A percentile compares a stretch with the other conserved stretches of the same genome.
Conservation (phyloP, 345 rosid species). For the Ailanthus altissimus region DNA sequence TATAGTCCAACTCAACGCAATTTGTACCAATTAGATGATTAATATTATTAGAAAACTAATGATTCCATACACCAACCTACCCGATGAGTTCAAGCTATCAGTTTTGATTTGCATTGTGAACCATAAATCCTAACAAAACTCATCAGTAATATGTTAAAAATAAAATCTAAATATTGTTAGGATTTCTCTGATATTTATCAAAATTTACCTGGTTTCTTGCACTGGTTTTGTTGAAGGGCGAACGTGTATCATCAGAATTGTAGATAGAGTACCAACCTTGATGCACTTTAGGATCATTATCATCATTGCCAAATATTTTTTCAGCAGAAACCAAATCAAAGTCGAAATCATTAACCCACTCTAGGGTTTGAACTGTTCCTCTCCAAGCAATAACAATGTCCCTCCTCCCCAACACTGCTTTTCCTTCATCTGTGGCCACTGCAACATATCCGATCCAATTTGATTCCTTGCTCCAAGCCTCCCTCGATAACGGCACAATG, state of each 20-base stretch:
- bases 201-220: conserved; percentile 64
- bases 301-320: conserved; percentile 44
- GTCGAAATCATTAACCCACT: conserved; percentile 71
- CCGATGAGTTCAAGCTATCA: neutral
- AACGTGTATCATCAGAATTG: conserved; percentile 65
- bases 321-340: conserved; percentile 53
- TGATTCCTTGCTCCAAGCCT: conserved; percentile 84
- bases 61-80: neutral
- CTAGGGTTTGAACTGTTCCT: conserved; percentile 69
- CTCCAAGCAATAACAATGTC: conserved; percentile 88
- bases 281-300: conserved; percentile 49
- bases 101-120: neutral
- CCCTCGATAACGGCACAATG: conserved; percentile 58
- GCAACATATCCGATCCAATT: conserved; percentile 90
- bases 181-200: neutral
- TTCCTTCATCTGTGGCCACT: conserved; percentile 74
- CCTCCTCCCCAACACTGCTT: conserved; percentile 63
- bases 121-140: neutral
- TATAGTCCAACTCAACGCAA: too few species aligned
- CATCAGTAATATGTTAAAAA: neutral
- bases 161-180: neutral
- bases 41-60: too few species aligned
- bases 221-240: conserved; percentile 54
- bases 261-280: conserved; percentile 91
- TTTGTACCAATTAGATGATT: too few species aligned